A percentile compares a stretch with the other conserved stretches of the same genome.
Conservation (phyloP, 1,284 basidiomycete species). For the Ganoderma sp. region DNA sequence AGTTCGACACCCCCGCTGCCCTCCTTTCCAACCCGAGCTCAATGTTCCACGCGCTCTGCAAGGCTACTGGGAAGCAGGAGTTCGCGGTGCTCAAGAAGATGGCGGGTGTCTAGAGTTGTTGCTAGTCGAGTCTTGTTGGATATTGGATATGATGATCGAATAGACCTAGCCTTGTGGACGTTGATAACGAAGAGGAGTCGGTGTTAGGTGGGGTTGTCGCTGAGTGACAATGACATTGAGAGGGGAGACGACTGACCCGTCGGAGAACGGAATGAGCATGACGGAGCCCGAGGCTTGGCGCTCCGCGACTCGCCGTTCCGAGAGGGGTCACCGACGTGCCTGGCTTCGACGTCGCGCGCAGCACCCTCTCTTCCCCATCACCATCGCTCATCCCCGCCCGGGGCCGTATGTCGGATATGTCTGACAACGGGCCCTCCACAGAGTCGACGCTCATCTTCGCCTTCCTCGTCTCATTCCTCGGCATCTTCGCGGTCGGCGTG, state of each 20-base stretch:
- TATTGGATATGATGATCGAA: neutral
- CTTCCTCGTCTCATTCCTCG: slow-evolving; percentile 27
- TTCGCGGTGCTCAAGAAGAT: slow-evolving; percentile 75
- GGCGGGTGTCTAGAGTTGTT: slow-evolving; percentile 52
- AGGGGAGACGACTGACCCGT: neutral
- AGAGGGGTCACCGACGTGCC: slow-evolving; percentile 1
- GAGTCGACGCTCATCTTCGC: slow-evolving; percentile 25
- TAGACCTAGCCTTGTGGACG: neutral
- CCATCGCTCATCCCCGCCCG: neutral
- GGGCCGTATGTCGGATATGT: neutral
- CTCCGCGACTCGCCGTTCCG: slow-evolving; percentile 2
- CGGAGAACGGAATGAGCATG: neutral
- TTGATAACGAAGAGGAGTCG: neutral
- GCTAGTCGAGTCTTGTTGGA: neutral
- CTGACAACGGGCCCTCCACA: neutral
- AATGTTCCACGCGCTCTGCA: slow-evolving; percentile 80
- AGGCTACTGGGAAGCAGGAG: slow-evolving; percentile 82
- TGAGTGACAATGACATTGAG: neutral
- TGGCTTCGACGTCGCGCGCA: neutral
- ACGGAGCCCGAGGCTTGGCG: neutral
- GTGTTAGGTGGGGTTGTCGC: neutral
- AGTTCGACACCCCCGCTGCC: slow-evolving; percentile 78
- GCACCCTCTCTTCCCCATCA: neutral
- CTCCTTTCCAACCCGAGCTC: slow-evolving; percentile 71
- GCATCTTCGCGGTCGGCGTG: slow-evolving; percentile 20